phyloP scores from a whole-genome alignment of 208 protist genomes.

The Leishmania tropica region DNA sequence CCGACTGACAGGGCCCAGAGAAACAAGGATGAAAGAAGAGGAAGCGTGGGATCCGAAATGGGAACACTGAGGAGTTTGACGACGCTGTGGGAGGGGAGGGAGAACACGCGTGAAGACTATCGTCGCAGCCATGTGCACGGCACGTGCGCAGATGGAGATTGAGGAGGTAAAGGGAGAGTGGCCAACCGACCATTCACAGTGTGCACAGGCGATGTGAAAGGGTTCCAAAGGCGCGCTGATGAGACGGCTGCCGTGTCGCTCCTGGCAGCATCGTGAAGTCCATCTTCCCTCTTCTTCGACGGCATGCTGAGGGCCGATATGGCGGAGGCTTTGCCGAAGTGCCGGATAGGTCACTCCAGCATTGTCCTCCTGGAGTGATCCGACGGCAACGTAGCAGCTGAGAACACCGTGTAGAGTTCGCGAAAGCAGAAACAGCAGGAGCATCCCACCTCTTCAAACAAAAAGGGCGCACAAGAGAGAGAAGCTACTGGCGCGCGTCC shows the following conservation, averaged over 20 bases:
- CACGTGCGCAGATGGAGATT: neutral
- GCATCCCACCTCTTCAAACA: neutral
- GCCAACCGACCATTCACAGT: neutral
- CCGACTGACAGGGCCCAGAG: too few relatives aligned
- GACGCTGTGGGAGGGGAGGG: neutral
- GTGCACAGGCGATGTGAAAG: neutral
- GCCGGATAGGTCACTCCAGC: constrained; percentile 4
- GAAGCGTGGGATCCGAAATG: neutral
- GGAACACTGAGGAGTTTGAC: neutral
- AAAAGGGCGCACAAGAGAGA: neutral
- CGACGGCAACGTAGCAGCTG: neutral
- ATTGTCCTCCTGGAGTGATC: neutral
- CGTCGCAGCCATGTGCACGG: neutral
- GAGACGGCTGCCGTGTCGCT: neutral
- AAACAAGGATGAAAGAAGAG: neutral
- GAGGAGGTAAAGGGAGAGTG: neutral
- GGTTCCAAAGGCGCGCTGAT: neutral
- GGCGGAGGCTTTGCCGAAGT: neutral
- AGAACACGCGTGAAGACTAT: neutral
- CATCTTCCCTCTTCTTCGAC: neutral
- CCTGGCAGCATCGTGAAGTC: neutral
- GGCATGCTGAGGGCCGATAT: neutral
- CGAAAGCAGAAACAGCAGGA: neutral
- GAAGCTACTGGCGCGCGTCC: neutral
- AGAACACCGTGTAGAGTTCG: neutral